Base-by-base conservation (phyloP, 805 yeast genomes). In the Hanseniaspora thailandica region DNA sequence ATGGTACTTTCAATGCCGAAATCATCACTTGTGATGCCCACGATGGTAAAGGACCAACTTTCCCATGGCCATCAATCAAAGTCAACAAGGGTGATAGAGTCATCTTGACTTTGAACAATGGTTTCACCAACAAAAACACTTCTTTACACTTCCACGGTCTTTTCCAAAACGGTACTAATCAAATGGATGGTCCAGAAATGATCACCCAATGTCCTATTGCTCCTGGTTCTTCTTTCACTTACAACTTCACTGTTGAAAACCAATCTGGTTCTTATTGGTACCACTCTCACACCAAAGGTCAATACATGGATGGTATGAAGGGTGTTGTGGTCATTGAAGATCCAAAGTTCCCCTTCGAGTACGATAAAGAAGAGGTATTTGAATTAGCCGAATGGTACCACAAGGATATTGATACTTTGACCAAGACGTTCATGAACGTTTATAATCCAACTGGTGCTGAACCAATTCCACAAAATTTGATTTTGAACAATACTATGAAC, bases 381-480 rank as follows among this genome's bases (percentile, higher is more conserved):
- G 70, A 84, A 8, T 60, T 93, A 41, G 72, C 84, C 46, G 98
- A 93, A 63, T 89, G 96, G 95, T 93, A 93, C 71, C 96, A 87
- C 66, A 74, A 63, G 10, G 53, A 62, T 4, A 73, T 82, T 31
- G 71, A 71, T 25, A 77, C 68, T 36, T 71, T 84, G 59, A 69
- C 66, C 20, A 70, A 74, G 17, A 55, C 61, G 35, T 89, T 93
- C 71, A 64, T 88, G 72, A 77, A 71, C 59, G 66, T 81, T 57
- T 81, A 74, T 72, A 93, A 93, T 69, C 98, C 98, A 55, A 86
- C 96, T 9, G 98, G 98, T 63, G 96, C 97, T 43, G 98, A 93
- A 71, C 98, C 98, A 49, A 81, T 93, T 60, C 98, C 98, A 8
- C 84, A 85, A 59, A 71, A 72, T 65, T 68, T 84, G 60, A 75